phyloP scores from a whole-genome alignment of 305 asterid genomes.

The Fraxinus nigra region DNA sequence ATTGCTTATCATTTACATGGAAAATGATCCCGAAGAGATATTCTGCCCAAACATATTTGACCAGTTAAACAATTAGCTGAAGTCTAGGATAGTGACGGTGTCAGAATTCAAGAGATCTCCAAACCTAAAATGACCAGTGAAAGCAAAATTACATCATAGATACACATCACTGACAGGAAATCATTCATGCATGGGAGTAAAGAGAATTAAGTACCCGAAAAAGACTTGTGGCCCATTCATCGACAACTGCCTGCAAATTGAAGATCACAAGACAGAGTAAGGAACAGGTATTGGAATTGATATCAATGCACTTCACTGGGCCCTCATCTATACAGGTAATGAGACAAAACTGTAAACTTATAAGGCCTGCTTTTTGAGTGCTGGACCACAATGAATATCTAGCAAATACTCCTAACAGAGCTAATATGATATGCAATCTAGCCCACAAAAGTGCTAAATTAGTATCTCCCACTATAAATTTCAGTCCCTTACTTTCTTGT shows the following conservation, averaged over 20 bases:
- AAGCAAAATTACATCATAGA: background rate
- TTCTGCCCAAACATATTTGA: background rate
- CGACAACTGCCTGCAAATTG: slow-evolving; percentile 73
- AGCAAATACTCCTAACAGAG: slow-evolving; percentile 5
- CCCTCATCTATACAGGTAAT: slow-evolving; percentile 14
- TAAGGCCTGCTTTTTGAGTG: background rate
- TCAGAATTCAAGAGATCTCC: background rate
- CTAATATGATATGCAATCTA: slow-evolving; percentile 2
- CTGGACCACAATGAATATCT: background rate
- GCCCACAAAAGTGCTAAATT: slow-evolving; percentile 13
- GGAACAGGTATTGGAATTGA: background rate
- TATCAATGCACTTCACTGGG: slow-evolving; percentile 1
- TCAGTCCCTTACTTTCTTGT: background rate
- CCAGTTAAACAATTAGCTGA: background rate
- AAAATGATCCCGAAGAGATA: background rate
- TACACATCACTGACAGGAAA: background rate
- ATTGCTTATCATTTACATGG: background rate
- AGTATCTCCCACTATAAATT: background rate
- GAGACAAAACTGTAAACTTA: slow-evolving; percentile 13
- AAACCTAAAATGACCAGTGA: background rate
- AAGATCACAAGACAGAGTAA: slow-evolving; percentile 16
- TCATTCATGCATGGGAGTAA: slow-evolving; percentile 13
- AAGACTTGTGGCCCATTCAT: slow-evolving; percentile 99
- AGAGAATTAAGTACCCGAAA: slow-evolving; percentile 70
- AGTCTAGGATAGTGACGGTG: background rate